A percentile compares a stretch with the other conserved stretches of the same genome.
phyloP scores from a whole-genome alignment of 192 early-diverging fungal genomes.

The Coemansia sp. region DNA sequence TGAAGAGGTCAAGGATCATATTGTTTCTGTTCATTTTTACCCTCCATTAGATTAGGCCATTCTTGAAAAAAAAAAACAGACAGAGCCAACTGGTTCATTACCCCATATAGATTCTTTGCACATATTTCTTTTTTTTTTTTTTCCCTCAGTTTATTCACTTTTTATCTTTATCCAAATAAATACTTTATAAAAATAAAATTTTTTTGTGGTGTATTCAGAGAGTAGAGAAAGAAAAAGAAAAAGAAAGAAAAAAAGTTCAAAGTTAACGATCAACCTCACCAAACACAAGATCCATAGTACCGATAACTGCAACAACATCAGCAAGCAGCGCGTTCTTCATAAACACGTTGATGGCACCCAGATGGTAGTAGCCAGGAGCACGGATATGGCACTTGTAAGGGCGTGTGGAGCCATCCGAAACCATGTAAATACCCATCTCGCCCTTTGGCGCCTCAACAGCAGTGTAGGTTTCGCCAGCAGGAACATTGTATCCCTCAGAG shows the following conservation, averaged over 20 bases:
- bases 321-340: conserved; percentile 89
- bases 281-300: conserved; percentile 99
- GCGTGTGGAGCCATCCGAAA: conserved; percentile 89
- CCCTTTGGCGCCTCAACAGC: conserved; percentile 98
- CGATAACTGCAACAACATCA: conserved; percentile 95
- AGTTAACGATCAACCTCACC: conserved; percentile 84
- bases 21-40: conserved; percentile 33
- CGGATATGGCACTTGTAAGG: conserved; percentile 98
- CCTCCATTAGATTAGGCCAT: conserved; percentile 28
- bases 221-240: conserved; percentile 12
- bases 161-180: neutral
- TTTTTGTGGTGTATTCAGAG: neutral
- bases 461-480: conserved; percentile 96
- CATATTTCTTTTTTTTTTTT: neutral
- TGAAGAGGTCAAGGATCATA: conserved; percentile 38
- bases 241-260: neutral
- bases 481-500: conserved; percentile 98
- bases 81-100: too few relatives aligned
- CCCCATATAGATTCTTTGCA: neutral
- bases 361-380: conserved; percentile 94
- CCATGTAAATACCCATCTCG: conserved; percentile 95
- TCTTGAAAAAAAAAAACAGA: neutral
- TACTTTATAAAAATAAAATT: neutral
- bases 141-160: neutral
- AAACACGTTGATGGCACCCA: conserved; percentile 89